Conservation (phyloP, 108 stramenopile genomes). For the Nannochloropsis granulata region DNA sequence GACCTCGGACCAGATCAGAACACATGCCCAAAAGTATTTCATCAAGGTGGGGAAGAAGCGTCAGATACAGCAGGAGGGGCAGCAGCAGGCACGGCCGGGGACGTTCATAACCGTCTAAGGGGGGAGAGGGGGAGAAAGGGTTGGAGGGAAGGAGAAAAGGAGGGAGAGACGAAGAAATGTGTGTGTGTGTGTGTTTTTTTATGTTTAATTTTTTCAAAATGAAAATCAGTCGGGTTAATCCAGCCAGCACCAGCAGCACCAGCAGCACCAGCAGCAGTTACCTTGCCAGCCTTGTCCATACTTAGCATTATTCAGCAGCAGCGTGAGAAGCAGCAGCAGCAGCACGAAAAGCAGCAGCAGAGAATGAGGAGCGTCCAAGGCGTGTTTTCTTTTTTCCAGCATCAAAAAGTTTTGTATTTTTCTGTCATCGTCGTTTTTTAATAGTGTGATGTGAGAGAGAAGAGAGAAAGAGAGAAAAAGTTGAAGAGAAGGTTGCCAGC, state of each 20-base stretch:
- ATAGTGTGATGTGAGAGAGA: too few relatives aligned
- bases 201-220: not conserved
- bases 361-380: too few relatives aligned
- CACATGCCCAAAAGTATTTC: constrained; percentile 7
- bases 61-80: not conserved
- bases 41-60: not conserved
- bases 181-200: not conserved
- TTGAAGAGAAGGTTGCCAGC: too few relatives aligned
- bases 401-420: too few relatives aligned
- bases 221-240: not conserved
- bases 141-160: not conserved
- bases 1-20: not conserved
- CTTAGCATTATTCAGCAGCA: too few relatives aligned
- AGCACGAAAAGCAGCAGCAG: too few relatives aligned
- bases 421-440: too few relatives aligned
- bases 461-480: too few relatives aligned
- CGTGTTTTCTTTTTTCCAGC: too few relatives aligned
- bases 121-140: not conserved
- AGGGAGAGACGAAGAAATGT: not conserved
- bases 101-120: not conserved
- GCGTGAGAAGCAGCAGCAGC: too few relatives aligned
- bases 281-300: not conserved
- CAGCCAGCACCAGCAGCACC: not conserved
- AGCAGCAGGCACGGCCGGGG: not conserved
- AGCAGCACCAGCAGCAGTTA: not conserved